phyloP scores from a whole-genome alignment of 305 asterid genomes.

The Solanum chacoense region DNA sequence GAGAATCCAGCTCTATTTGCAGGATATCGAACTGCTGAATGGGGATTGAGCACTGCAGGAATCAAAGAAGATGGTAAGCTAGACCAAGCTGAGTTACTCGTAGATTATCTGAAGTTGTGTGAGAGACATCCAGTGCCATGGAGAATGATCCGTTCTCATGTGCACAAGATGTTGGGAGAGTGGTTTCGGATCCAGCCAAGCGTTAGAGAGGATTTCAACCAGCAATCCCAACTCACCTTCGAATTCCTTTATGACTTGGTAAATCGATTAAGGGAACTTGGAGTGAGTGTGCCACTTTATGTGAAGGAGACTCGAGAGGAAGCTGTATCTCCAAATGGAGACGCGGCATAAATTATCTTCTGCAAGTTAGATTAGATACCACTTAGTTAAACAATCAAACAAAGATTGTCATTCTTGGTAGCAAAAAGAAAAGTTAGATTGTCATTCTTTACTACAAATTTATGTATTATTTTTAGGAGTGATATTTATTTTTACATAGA shows the following conservation, averaged over 20 bases:
- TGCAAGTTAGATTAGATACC: neutral
- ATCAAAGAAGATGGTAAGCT: conserved; percentile 32
- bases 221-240: conserved; percentile 54
- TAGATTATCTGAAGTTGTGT: conserved; percentile 66
- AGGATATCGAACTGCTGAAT: conserved; percentile 66
- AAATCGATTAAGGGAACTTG: conserved; percentile 53
- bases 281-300: conserved; percentile 51
- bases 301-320: conserved; percentile 20
- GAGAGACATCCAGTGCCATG: conserved; percentile 85
- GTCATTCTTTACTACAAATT: neutral
- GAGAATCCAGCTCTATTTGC: conserved; percentile 92
- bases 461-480: too few species aligned
- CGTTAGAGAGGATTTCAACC: conserved; percentile 62
- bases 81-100: conserved; percentile 62
- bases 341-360: neutral
- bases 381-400: neutral
- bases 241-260: conserved; percentile 63
- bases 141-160: conserved; percentile 89
- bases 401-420: neutral
- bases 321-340: conserved; percentile 13
- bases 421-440: neutral
- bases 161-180: conserved; percentile 81
- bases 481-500: neutral
- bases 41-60: conserved; percentile 40
- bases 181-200: conserved; percentile 70